These are phyloP conservation scores for Monosporascus sp. DNA, from an alignment of 2,329 filamentous ascomycete genomes.

Conservation along the genomic window DNA sequence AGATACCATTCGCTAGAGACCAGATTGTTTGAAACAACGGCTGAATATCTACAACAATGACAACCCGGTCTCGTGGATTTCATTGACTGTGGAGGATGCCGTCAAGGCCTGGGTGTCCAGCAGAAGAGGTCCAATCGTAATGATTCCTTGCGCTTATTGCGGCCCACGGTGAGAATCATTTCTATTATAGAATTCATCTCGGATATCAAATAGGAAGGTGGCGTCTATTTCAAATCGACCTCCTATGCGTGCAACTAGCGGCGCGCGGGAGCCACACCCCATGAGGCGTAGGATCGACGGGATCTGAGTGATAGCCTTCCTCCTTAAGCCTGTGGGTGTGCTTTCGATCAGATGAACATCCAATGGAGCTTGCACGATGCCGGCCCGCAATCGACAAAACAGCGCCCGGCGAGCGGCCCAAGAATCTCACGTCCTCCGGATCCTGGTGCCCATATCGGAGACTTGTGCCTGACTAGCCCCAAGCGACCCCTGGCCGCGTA, in stretches of 20 bases:
- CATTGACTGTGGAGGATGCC: no score
- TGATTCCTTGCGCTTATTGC: neutral
- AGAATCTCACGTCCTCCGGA: no score
- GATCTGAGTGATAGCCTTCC: no score
- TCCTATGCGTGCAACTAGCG: neutral
- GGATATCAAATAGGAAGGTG: neutral
- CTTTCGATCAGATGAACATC: no score
- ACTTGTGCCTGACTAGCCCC: neutral
- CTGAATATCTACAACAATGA: neutral
- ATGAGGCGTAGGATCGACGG: neutral
- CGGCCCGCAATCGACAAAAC: no score
- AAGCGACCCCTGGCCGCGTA: neutral
- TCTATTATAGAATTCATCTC: no score
- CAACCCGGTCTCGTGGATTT: no score
- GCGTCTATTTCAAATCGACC: neutral
- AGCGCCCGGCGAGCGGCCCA: no score
- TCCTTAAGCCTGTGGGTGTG: no score
- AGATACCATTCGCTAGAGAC: neutral
- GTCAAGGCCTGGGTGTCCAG: neutral
- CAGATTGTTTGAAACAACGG: neutral
- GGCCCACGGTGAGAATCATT: neutral
- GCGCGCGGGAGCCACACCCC: neutral
- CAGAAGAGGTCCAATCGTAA: neutral
- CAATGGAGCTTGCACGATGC: no score
- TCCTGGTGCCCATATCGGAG: neutral